These are phyloP conservation scores for Lentinula aciculospora DNA, from an alignment of 768 basidiomycete species.

Conservation along the genomic window DNA sequence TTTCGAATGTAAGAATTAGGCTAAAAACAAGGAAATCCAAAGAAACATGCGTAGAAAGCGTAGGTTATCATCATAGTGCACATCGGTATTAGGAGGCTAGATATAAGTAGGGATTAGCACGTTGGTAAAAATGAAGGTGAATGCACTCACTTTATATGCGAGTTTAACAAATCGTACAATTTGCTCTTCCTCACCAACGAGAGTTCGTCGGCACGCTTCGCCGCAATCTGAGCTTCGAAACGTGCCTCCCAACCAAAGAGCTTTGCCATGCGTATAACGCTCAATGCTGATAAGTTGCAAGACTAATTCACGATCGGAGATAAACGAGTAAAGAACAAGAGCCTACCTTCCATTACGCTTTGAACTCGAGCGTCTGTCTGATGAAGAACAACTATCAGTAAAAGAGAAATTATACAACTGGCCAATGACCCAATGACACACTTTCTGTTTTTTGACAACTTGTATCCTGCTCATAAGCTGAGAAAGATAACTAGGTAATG, in stretches of 20 bases:
- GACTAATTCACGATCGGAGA: constrained; percentile 24
- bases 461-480: constrained; percentile 8
- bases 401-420: neutral
- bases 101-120: neutral
- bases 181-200: constrained; percentile 31
- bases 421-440: neutral
- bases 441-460: constrained; percentile 14
- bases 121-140: neutral
- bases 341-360: constrained; percentile 37
- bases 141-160: constrained; percentile 28
- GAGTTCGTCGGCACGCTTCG: constrained; percentile 45
- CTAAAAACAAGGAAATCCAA: neutral
- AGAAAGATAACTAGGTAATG: constrained; percentile 40
- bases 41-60: constrained; percentile 32
- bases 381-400: constrained; percentile 27
- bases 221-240: constrained; percentile 32
- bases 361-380: constrained; percentile 46
- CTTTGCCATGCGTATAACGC: constrained; percentile 44
- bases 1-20: neutral
- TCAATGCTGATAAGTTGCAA: constrained; percentile 34
- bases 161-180: constrained; percentile 33
- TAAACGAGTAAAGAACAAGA: constrained; percentile 23
- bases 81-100: constrained; percentile 41
- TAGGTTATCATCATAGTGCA: constrained; percentile 43
- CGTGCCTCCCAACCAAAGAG: constrained; percentile 47